Base-by-base conservation (phyloP, 1,139 yeast species). In the Yamadazyma pseudoaaseri region DNA sequence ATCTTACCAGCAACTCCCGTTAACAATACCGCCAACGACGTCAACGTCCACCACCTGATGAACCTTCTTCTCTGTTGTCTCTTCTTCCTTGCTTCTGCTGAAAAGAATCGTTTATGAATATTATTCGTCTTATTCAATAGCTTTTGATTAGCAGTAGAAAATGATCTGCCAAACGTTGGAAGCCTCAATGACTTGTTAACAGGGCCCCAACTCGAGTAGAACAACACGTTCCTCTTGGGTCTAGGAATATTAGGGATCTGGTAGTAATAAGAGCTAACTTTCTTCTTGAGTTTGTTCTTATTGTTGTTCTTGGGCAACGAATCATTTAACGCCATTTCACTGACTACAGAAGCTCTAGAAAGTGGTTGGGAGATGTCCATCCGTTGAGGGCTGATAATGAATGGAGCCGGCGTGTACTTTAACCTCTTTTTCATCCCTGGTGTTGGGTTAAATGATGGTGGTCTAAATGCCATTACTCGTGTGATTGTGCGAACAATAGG, bases 31-130 rank as follows among this genome's bases (percentile, higher is more conserved):
- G 84, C 71, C 36, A 81, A 70, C 1, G 85, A 76, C 5, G 86
- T 79, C 26, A 81, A 57, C 2, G 86, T 79, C 76, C 85, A 79
- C 81, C 86, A 81, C 47, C 79, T 74, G 41, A 79, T 71, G 47
- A 79, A 70, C 28, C 69, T 62, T 39, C 77, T 64, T 36, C 73
- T 57, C 41, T 70, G 75, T 39, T 65, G 70, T 43, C 73, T 59
- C 43, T 57, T 59, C 35, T 56, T 50, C 31, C 74, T 56, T 13
- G 73, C 72, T 47, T 69, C 76, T 17, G 60, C 59, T 1, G 74
- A 62, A 45, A 73, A 71, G 42, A 66, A 67, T 25, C 74, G 52
- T 32, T 58, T 59, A 36, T 62, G 73, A 22, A 65, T 48, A 37
- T 57, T 63, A 23, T 57, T 56, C 18, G 73, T 64, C 42, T 65